phyloP scores from a whole-genome alignment of 73 alveolate genomes.

The Paramecium primaurelia region DNA sequence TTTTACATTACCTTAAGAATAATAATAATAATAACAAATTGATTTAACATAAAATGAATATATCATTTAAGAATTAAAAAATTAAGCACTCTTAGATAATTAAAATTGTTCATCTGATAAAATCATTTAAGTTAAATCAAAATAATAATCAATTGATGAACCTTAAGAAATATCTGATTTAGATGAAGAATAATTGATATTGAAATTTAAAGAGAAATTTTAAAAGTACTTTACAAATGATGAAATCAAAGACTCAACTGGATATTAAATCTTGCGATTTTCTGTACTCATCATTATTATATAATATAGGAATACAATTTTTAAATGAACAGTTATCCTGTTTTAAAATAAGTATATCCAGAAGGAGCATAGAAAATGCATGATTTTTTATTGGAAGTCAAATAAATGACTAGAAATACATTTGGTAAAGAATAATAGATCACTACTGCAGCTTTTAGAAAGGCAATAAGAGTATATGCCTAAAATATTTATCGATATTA shows the following conservation, averaged over 20 bases:
- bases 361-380: not conserved
- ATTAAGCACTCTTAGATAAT: not conserved
- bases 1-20: not conserved
- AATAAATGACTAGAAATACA: constrained; percentile 18
- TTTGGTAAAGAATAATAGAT: constrained; percentile 11
- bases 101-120: not conserved
- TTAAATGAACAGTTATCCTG: constrained; percentile 18
- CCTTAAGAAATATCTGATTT: not conserved
- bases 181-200: not conserved
- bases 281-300: not conserved
- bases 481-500: constrained; percentile 27
- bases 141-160: not conserved
- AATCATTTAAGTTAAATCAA: not conserved
- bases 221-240: not conserved
- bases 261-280: not conserved
- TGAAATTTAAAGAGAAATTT: not conserved
- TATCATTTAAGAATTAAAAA: not conserved
- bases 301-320: constrained; percentile 2
- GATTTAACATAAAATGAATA: constrained; percentile 23
- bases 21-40: not conserved
- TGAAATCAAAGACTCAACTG: not conserved
- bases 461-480: constrained; percentile 30
- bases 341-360: not conserved
- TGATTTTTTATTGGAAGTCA: not conserved
- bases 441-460: not conserved